Percentiles rank a stretch among this genome's conserved stretches.
phyloP scores from a whole-genome alignment of 768 basidiomycete genomes.

The Hysterangium stoloniferum region DNA sequence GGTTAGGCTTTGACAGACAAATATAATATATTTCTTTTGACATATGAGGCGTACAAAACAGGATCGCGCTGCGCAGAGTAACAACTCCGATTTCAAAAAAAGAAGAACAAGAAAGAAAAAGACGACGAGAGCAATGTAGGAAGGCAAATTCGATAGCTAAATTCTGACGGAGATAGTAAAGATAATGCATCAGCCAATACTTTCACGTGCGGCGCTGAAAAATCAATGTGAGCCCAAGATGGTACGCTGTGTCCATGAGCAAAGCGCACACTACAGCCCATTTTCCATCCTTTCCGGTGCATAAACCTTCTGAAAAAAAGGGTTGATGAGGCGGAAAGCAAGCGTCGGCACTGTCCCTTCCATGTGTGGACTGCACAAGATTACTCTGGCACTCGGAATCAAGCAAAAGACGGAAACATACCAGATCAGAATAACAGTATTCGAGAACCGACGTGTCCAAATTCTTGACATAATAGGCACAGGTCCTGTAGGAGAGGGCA shows the following conservation, averaged over 20 bases:
- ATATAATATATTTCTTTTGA: too few species aligned
- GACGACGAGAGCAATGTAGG: too few species aligned
- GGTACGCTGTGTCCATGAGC: neutral
- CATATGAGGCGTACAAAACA: too few species aligned
- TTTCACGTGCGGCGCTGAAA: too few species aligned
- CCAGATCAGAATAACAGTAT: conserved; percentile 8
- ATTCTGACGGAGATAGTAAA: too few species aligned
- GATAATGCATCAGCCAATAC: too few species aligned
- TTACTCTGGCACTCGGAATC: neutral
- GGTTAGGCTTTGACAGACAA: too few species aligned
- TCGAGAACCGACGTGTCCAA: neutral
- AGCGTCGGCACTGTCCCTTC: neutral
- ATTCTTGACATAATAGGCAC: conserved; percentile 1
- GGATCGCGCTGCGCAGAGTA: too few species aligned
- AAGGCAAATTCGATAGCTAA: too few species aligned
- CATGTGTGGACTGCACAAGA: neutral
- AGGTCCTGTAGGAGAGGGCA: conserved; percentile 8
- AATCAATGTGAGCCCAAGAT: too few species aligned
- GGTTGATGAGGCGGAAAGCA: conserved; percentile 10
- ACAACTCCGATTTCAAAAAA: too few species aligned
- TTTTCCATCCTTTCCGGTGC: conserved; percentile 4
- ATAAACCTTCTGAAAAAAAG: conserved; percentile 8
- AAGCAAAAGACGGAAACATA: neutral
- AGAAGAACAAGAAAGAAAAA: too few species aligned
- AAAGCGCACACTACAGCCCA: conserved; percentile 7